Percentiles rank a stretch among this genome's conserved stretches.
These are phyloP conservation scores for Aspergillus japonicus DNA, from an alignment of 2,329 filamentous ascomycete genomes.

Conservation along the genomic window DNA sequence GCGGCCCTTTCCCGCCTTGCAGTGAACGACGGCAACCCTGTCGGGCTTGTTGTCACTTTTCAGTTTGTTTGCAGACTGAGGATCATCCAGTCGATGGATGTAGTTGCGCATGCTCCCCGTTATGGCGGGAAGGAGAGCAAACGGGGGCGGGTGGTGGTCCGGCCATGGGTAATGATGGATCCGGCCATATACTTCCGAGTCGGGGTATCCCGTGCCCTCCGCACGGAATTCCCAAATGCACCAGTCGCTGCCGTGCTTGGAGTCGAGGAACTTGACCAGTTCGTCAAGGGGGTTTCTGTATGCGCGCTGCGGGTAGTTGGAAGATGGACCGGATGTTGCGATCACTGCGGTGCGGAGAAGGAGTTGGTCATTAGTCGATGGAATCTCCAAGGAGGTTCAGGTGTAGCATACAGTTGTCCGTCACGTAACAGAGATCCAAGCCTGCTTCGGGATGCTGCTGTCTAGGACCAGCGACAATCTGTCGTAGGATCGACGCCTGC, in stretches of 20 bases:
- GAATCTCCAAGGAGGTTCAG: neutral
- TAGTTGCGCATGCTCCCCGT: slow-evolving; percentile 92
- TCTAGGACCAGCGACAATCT: slow-evolving; percentile 87
- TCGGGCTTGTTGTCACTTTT: neutral
- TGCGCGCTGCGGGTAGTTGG: slow-evolving; percentile 83
- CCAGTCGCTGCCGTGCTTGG: slow-evolving; percentile 80
- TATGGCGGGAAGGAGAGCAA: slow-evolving; percentile 81
- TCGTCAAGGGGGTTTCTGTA: slow-evolving; percentile 91
- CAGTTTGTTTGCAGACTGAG: slow-evolving; percentile 10
- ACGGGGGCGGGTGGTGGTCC: slow-evolving; percentile 95
- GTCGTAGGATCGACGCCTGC: slow-evolving; percentile 74
- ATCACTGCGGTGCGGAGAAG: slow-evolving; percentile 46
- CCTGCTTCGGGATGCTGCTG: slow-evolving; percentile 80
- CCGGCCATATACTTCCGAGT: slow-evolving; percentile 79
- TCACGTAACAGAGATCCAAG: slow-evolving; percentile 94
- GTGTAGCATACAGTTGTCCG: slow-evolving; percentile 59
- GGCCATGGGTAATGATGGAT: slow-evolving; percentile 94
- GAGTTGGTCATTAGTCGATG: neutral
- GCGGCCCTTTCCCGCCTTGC: slow-evolving; percentile 93
- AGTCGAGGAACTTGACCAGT: slow-evolving; percentile 83
- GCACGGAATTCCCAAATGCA: slow-evolving; percentile 97
- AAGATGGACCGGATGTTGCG: slow-evolving; percentile 80
- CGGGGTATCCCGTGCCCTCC: slow-evolving; percentile 93
- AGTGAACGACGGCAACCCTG: slow-evolving; percentile 86
- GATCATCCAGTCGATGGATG: slow-evolving; percentile 52